These are phyloP conservation scores for Erysimum cheiri DNA, from an alignment of 441 rosid genomes.

Conservation along the genomic window DNA sequence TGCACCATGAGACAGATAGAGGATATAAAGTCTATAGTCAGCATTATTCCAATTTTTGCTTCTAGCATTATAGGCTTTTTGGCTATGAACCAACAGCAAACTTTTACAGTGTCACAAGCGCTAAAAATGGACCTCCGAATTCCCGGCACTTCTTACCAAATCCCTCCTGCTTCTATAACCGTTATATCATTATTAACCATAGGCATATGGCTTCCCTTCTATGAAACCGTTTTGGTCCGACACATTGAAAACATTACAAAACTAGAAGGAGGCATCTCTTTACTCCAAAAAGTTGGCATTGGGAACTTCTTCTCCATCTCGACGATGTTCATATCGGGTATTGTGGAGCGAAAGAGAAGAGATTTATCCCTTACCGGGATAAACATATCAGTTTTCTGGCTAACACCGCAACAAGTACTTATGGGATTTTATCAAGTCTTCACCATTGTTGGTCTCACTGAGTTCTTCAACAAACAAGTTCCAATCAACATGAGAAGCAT, in stretches of 20 bases:
- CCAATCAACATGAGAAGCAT: constrained; percentile 78
- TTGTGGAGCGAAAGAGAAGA: constrained; percentile 63
- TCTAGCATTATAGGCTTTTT: constrained; percentile 50
- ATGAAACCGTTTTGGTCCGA: constrained; percentile 67
- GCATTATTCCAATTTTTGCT: constrained; percentile 58
- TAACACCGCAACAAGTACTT: constrained; percentile 70
- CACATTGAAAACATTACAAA: constrained; percentile 60
- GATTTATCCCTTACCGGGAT: constrained; percentile 39
- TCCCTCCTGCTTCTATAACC: constrained; percentile 59
- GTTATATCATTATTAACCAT: constrained; percentile 60
- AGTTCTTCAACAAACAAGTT: constrained; percentile 72
- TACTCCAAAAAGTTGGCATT: constrained; percentile 66
- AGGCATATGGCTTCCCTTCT: constrained; percentile 77
- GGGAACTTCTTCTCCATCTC: constrained; percentile 58
- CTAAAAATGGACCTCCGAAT: constrained; percentile 51
- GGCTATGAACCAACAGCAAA: constrained; percentile 54
- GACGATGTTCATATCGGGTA: constrained; percentile 65
- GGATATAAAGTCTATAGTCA: constrained; percentile 55
- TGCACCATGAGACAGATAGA: constrained; percentile 59
- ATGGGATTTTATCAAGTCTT: constrained; percentile 81
- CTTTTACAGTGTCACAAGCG: constrained; percentile 62
- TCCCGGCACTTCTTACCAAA: constrained; percentile 34
- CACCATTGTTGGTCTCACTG: constrained; percentile 63
- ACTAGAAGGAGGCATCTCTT: constrained; percentile 61
- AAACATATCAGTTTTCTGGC: constrained; percentile 67